A percentile compares a stretch with the other conserved stretches of the same genome.
Conservation (phyloP, 2,329 filamentous ascomycete genomes). For the Lomentospora prolificans region DNA sequence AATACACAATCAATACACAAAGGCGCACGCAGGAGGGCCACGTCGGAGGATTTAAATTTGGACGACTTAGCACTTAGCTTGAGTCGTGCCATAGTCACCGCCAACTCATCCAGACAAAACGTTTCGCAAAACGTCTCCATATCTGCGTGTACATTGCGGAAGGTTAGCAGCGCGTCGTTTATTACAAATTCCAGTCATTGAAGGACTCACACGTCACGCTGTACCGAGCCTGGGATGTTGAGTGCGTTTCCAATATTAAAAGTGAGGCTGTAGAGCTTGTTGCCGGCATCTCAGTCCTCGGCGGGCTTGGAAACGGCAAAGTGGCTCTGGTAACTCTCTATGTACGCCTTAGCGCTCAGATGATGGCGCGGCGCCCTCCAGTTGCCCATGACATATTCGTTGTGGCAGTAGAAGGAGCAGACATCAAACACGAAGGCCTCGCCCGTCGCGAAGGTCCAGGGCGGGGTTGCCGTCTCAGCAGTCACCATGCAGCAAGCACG, state of each 20-base stretch:
- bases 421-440: constrained; percentile 22
- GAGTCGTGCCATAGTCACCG: too few species aligned
- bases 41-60: too few species aligned
- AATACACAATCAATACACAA: too few species aligned
- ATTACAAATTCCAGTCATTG: constrained; percentile 18
- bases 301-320: constrained; percentile 14
- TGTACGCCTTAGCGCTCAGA: constrained; percentile 14
- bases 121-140: constrained; percentile 14
- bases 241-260: too few species aligned
- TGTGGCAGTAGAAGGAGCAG: constrained; percentile 20
- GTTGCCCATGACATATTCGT: constrained; percentile 19
- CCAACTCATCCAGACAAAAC: constrained; percentile 11
- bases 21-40: too few species aligned
- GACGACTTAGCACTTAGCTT: too few species aligned
- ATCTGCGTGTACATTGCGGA: constrained; percentile 12
- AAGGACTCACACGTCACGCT: constrained; percentile 18
- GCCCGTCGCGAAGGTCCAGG: constrained; percentile 17
- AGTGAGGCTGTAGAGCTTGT: background rate
- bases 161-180: constrained; percentile 15
- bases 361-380: constrained; percentile 16
- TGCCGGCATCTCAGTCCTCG: background rate
- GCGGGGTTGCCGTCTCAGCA: constrained; percentile 23
- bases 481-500: constrained; percentile 22
- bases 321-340: constrained; percentile 13
- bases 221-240: too few species aligned